A percentile compares a stretch with the other conserved stretches of the same genome.
phyloP scores from a whole-genome alignment of 1,284 basidiomycete species.

The Coriolopsis trogii region DNA sequence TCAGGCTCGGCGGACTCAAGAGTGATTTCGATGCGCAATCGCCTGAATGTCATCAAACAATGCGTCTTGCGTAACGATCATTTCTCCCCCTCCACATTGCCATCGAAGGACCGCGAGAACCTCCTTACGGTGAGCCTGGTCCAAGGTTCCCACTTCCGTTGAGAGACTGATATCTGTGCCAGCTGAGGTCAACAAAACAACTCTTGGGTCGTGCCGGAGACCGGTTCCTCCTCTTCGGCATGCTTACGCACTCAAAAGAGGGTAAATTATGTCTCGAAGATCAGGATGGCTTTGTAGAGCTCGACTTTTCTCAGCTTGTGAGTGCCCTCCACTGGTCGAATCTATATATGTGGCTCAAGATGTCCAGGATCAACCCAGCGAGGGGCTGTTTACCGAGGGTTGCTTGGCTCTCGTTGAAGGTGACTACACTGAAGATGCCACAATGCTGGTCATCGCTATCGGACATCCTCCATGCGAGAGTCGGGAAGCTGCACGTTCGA shows the following conservation, averaged over 20 bases:
- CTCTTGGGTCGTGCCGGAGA: slow-evolving; percentile 90
- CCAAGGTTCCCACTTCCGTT: background rate
- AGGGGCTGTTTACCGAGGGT: slow-evolving; percentile 97
- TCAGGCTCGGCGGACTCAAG: slow-evolving; percentile 83
- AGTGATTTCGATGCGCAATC: slow-evolving; percentile 76
- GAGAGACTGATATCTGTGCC: slow-evolving; percentile 9
- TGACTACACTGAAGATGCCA: slow-evolving; percentile 92
- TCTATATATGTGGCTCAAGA: background rate
- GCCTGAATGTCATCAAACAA: slow-evolving; percentile 87
- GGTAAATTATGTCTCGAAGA: slow-evolving; percentile 93
- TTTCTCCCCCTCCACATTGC: slow-evolving; percentile 92
- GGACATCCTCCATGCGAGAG: slow-evolving; percentile 97
- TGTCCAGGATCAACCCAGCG: slow-evolving; percentile 84
- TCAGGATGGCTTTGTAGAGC: slow-evolving; percentile 85
- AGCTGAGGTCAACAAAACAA: slow-evolving; percentile 97
- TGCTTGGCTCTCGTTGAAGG: slow-evolving; percentile 95
- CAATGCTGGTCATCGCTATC: slow-evolving; percentile 88
- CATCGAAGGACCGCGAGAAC: slow-evolving; percentile 81
- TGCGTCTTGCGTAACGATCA: slow-evolving; percentile 93
- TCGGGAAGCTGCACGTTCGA: slow-evolving; percentile 81
- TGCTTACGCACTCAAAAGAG: slow-evolving; percentile 89
- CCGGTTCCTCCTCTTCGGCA: slow-evolving; percentile 92
- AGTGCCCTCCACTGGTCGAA: slow-evolving; percentile 27
- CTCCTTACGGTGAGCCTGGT: slow-evolving; percentile 78
- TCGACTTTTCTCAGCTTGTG: slow-evolving; percentile 90